Evolutionary conservation across 305 asterid genomes (phyloP).

Genomic region (Plantago rigida): DNA sequence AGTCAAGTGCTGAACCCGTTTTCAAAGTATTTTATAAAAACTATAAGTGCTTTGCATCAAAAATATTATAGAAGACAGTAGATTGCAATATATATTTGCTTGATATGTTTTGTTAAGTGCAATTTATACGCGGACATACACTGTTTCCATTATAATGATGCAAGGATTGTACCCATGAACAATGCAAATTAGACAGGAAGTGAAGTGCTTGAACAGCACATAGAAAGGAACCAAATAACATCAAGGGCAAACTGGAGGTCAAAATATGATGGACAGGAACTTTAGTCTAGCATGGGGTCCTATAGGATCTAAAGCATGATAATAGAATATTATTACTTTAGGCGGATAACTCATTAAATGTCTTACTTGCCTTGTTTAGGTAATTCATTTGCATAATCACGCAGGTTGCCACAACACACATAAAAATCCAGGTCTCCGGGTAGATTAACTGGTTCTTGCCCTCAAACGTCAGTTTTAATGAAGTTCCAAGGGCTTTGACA

Average conservation of each 20-base stretch:
- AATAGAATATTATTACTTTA: conserved; percentile 2
- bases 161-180: background rate
- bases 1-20: too few relatives aligned
- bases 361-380: conserved; percentile 63
- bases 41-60: too few relatives aligned
- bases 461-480: conserved; percentile 69
- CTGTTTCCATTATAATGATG: too few relatives aligned
- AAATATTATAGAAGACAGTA: too few relatives aligned
- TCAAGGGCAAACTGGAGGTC: background rate
- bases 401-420: conserved; percentile 57
- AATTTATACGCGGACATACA: too few relatives aligned
- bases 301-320: background rate
- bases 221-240: background rate
- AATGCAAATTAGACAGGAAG: background rate
- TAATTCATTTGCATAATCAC: conserved; percentile 83
- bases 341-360: conserved; percentile 6
- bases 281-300: background rate
- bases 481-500: conserved; percentile 81
- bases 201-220: background rate
- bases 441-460: conserved; percentile 70
- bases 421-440: conserved; percentile 70
- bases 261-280: background rate
- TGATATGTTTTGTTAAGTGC: too few relatives aligned
- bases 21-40: too few relatives aligned
- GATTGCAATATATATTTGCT: too few relatives aligned